Evolutionary conservation across 176 grass and related monocot species (phyloP), one percentile per base, ranked within the genome.

Genomic region (Rhipidocladum racemiflorum): DNA sequence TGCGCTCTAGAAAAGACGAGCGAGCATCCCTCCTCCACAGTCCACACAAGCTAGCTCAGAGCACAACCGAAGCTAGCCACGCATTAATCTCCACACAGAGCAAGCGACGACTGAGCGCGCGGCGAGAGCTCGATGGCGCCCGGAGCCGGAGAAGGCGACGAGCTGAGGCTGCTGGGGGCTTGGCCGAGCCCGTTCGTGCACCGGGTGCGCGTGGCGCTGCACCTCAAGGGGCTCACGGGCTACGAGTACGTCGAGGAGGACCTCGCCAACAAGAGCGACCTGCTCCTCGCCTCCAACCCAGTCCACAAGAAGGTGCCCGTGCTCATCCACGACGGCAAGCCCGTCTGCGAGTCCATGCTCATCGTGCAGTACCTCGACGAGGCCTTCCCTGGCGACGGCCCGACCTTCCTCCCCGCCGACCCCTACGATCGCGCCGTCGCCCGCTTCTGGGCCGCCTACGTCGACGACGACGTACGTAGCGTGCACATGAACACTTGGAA

Each of bases 331-430:
- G 78, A 2, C 68, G 83, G 80, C 80, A 81, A 28, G 14, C 45
- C 83, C 30, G 12, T 94, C 46, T 81, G 63, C 71, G 91, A 89
- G 79, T 94, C 89, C 23, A 43, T 77, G 44, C 0, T 84, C 84
- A 91, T 94, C 77, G 4, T 94, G 2, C 44, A 91, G 89, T 94
- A 94, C 77, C 44, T 94, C 61, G 92, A 94, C 38, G 89, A 94
- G 10, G 75, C 59, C 40, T 91, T 81, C 70, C 24, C 86, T 45
- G 16, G 9, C 57, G 29, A 15, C 18, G 72, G 38, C 69, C 42
- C 20, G 2, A 32, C 54, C 32, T 2, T 91, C 18, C 80, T 89
- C 65, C 89, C 89, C 7, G 21, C 39, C 32, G 75, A 87, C 65
- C 70, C 91, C 10, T 56, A 79, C 9, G 15, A 78, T 17, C 88